Evolutionary conservation across 2,329 filamentous ascomycete species (phyloP).

Genomic region (Neofusicoccum sp.): DNA sequence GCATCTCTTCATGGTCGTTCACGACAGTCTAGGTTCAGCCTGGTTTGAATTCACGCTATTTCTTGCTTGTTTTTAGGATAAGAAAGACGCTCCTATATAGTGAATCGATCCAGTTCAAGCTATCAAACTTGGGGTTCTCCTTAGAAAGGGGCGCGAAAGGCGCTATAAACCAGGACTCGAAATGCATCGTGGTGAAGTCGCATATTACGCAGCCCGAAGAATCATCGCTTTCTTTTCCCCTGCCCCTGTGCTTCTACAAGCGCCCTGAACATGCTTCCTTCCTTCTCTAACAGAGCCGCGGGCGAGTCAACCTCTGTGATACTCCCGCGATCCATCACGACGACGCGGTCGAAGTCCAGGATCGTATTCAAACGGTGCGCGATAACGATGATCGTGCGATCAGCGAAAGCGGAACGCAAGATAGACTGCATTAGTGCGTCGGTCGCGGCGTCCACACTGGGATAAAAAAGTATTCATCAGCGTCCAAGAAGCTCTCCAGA

Average conservation of each 20-base stretch:
- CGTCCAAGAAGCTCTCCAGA: neutral
- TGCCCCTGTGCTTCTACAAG: slow-evolving; percentile 22
- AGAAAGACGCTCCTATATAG: no score
- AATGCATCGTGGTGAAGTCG: no score
- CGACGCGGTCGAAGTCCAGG: slow-evolving; percentile 52
- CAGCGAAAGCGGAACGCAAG: slow-evolving; percentile 53
- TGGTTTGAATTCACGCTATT: no score
- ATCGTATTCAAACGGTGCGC: slow-evolving; percentile 59
- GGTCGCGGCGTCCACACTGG: slow-evolving; percentile 56
- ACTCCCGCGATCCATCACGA: slow-evolving; percentile 51
- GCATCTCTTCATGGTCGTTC: no score
- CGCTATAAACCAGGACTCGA: no score
- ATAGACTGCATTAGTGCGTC: slow-evolving; percentile 58
- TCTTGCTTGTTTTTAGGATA: no score
- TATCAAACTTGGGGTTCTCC: no score
- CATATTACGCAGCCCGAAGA: no score
- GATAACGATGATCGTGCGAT: slow-evolving; percentile 59
- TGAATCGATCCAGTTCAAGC: no score
- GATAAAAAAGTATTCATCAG: neutral
- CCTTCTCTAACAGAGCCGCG: slow-evolving; percentile 9
- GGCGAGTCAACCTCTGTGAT: slow-evolving; percentile 42
- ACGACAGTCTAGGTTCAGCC: no score
- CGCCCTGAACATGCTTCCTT: slow-evolving; percentile 21
- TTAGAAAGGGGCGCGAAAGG: no score
- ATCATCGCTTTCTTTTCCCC: neutral